These are phyloP conservation scores for Dryas alaskensis DNA, from an alignment of 306 rosid species.

Conservation along the genomic window DNA sequence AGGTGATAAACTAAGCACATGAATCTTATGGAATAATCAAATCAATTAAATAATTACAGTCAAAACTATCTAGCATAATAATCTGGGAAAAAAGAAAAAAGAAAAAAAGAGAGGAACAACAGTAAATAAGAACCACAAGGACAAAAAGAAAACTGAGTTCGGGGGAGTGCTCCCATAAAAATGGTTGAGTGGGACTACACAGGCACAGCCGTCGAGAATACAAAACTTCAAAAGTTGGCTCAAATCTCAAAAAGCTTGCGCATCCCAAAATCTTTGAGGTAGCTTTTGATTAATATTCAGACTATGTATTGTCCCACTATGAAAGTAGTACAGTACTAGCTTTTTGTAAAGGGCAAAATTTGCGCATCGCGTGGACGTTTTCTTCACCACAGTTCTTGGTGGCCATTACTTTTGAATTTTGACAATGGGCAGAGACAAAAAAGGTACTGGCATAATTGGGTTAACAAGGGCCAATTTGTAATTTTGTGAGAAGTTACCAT, in stretches of 20 bases:
- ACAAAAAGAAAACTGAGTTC: background rate
- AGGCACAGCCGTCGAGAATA: slow-evolving; percentile 37
- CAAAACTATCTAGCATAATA: too few species aligned
- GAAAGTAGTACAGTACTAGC: background rate
- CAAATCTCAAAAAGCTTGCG: slow-evolving; percentile 41
- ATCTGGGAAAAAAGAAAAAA: background rate
- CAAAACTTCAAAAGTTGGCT: slow-evolving; percentile 27
- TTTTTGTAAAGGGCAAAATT: background rate
- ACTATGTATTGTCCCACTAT: slow-evolving; percentile 21
- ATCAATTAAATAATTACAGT: background rate
- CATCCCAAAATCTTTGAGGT: slow-evolving; percentile 30
- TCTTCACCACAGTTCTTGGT: background rate
- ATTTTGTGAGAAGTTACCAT: background rate
- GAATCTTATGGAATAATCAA: background rate
- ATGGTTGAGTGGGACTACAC: slow-evolving; percentile 7
- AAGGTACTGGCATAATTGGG: background rate
- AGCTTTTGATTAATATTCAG: slow-evolving; percentile 18
- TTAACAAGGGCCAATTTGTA: slow-evolving; percentile 27
- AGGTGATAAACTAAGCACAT: background rate
- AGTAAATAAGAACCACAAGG: background rate
- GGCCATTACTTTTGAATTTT: slow-evolving; percentile 31
- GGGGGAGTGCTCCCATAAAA: slow-evolving; percentile 1
- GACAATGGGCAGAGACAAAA: background rate
- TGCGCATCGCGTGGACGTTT: slow-evolving; percentile 6
- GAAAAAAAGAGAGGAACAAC: background rate